Conservation (phyloP, 345 rosid genomes). For the Linum trigynum region DNA sequence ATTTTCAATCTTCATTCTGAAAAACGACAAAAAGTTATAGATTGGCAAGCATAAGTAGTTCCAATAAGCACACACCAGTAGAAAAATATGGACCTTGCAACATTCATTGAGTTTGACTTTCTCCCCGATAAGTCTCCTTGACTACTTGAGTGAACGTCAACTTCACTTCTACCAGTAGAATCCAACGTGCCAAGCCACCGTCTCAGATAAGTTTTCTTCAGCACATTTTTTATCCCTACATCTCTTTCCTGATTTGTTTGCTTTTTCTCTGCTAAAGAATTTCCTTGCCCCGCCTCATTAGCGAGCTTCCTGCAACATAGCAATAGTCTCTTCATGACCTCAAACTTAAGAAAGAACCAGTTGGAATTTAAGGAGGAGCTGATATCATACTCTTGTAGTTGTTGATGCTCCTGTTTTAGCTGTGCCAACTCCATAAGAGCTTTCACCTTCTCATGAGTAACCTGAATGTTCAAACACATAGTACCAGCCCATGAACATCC, state of each 20-base stretch:
- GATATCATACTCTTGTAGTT: slow-evolving; percentile 52
- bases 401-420: slow-evolving; percentile 60
- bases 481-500: slow-evolving; percentile 6
- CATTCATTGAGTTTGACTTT: slow-evolving; percentile 40
- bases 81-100: slow-evolving; percentile 52
- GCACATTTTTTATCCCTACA: slow-evolving; percentile 64
- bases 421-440: slow-evolving; percentile 83
- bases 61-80: background rate
- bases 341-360: background rate
- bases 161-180: slow-evolving; percentile 37
- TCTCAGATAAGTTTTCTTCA: slow-evolving; percentile 70
- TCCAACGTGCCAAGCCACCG: slow-evolving; percentile 60
- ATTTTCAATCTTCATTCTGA: slow-evolving; percentile 81
- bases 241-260: slow-evolving; percentile 38
- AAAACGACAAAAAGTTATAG: background rate
- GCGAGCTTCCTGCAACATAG: slow-evolving; percentile 37
- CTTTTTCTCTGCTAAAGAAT: slow-evolving; percentile 26
- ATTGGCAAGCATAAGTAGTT: background rate
- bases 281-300: slow-evolving; percentile 37
- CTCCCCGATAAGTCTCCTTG: slow-evolving; percentile 27
- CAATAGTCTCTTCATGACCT: slow-evolving; percentile 4
- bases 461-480: slow-evolving; percentile 34
- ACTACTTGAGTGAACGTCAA: slow-evolving; percentile 24
- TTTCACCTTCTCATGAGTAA: slow-evolving; percentile 93
- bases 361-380: background rate